phyloP scores from a whole-genome alignment of 2,329 filamentous ascomycete species.

The Madurella fahalii region DNA sequence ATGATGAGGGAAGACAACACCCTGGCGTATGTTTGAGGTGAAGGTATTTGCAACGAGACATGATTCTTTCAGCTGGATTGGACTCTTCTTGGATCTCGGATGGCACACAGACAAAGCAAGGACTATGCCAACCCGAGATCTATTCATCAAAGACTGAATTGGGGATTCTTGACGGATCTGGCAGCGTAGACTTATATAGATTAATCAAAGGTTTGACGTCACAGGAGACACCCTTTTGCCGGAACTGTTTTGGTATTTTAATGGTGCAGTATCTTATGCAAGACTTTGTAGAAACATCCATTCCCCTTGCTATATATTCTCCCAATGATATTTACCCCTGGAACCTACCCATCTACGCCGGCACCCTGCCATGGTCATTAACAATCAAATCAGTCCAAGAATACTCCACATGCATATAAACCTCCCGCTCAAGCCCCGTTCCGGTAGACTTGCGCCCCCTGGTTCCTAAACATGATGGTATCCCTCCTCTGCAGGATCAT shows the following conservation, averaged over 20 bases:
- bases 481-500: slow-evolving; percentile 84
- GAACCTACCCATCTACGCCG: slow-evolving; percentile 6
- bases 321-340: neutral
- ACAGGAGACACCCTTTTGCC: neutral
- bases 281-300: too few species aligned
- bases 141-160: too few species aligned
- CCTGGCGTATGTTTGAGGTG: slow-evolving; percentile 49
- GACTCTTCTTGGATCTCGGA: neutral
- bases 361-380: slow-evolving; percentile 8
- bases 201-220: neutral
- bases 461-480: slow-evolving; percentile 76
- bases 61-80: neutral
- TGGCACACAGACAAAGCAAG: too few species aligned
- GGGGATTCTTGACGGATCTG: neutral
- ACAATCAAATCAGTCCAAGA: neutral
- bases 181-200: neutral
- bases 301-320: too few species aligned
- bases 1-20: slow-evolving; percentile 70
- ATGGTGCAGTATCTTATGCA: too few species aligned
- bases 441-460: slow-evolving; percentile 70
- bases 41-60: neutral
- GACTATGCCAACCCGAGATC: too few species aligned
- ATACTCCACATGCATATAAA: slow-evolving; percentile 1
- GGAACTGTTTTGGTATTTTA: too few species aligned
- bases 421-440: slow-evolving; percentile 55